Percentiles rank a stretch among this genome's conserved stretches.
phyloP scores from a whole-genome alignment of 805 yeast species.

The Teunomyces funiuensis region DNA sequence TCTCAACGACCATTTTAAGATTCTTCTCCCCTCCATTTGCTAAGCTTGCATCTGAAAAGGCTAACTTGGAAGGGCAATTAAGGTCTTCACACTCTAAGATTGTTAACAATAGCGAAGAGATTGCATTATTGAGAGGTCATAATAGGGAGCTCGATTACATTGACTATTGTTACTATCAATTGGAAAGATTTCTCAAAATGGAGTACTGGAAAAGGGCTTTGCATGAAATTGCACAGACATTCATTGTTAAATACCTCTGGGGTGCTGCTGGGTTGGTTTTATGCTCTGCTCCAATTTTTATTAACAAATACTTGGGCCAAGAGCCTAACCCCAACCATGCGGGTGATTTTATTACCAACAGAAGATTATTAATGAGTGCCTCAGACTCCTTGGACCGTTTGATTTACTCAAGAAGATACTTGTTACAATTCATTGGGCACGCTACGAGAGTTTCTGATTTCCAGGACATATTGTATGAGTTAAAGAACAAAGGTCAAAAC shows the following conservation, averaged over 20 bases:
- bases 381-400: constrained; percentile 87
- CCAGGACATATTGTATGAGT: constrained; percentile 57
- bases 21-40: constrained; percentile 90
- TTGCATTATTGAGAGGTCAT: constrained; percentile 83
- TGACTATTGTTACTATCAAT: constrained; percentile 77
- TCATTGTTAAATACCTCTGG: constrained; percentile 88
- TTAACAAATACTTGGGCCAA: constrained; percentile 51
- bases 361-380: constrained; percentile 78
- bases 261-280: constrained; percentile 91
- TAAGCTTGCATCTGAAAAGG: constrained; percentile 69
- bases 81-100: constrained; percentile 81
- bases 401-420: constrained; percentile 78
- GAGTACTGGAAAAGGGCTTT: constrained; percentile 74
- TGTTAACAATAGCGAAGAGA: constrained; percentile 78
- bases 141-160: constrained; percentile 71
- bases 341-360: constrained; percentile 85
- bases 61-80: constrained; percentile 80
- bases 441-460: constrained; percentile 72
- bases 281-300: constrained; percentile 87
- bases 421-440: constrained; percentile 82
- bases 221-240: constrained; percentile 83
- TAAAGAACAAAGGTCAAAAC: constrained; percentile 10
- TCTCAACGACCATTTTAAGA: constrained; percentile 71
- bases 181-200: constrained; percentile 73
- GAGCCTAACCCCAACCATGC: constrained; percentile 50